Base-by-base conservation (phyloP, 2,329 filamentous ascomycete species). In the Ophiostoma novo-ulmi region DNA sequence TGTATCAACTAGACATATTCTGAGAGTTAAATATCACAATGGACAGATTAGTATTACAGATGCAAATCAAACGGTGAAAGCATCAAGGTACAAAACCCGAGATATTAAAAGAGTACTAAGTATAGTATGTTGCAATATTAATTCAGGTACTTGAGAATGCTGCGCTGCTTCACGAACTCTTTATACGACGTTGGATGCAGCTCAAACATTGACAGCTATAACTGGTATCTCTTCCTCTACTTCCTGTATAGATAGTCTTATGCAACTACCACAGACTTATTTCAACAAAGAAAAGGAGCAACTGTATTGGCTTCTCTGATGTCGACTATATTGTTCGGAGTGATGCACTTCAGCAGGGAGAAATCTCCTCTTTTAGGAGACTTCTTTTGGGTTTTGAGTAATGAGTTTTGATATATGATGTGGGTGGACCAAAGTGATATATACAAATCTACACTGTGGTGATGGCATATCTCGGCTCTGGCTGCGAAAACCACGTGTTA, bases 321-420 rank as follows among this genome's bases (percentile, higher is more conserved):
- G n/a, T 7, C 48, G 48, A 64, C 31, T 64, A 36, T 64, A 38
- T 64, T 20, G 6, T 64, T 64, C 61, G 26, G 61, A 36, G 26
- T 20, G 26, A 10, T 7, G 2, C 20, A 55, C 48, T 8, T 14
- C 55, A 31, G 5, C 26, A 35, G n/a, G 14, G 22, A 10, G 26
- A 58, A 31, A 5, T 35, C 1, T 36, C 1, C 14, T 35, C 14
- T 20, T 14, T 13, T 20, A 1, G 4, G 5, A 36, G 26, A 35
- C 17, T 14, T 14, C 17, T 20, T 36, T 14, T 8, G 61, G 10
- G 5, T 64, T 36, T 36, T 64, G 61, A 38, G 5, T 64, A 35
- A 7, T 64, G 61, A 64, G 31, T 64, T 64, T 64, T 64, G 61
- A 64, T 64, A 64, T 36, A 14, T 64, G 61, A 64, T 64, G 7